phyloP scores from a whole-genome alignment of 495 filamentous ascomycete genomes.

The Neurospora terricola region DNA sequence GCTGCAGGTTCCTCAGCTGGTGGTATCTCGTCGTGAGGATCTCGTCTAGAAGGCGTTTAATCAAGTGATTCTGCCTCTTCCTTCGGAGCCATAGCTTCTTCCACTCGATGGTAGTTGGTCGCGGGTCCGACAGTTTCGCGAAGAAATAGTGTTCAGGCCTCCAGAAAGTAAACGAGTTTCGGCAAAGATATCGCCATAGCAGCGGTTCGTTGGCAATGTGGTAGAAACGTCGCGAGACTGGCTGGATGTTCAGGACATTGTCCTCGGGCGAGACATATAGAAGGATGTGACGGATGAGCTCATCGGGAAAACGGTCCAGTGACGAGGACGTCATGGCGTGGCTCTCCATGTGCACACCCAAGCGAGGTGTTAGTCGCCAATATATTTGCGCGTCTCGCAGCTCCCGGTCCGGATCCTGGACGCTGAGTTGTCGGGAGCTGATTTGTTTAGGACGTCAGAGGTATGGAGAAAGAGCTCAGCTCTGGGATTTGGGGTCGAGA shows the following conservation, averaged over 20 bases:
- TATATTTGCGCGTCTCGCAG: neutral
- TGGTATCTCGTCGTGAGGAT: conserved; percentile 59
- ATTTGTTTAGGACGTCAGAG: neutral
- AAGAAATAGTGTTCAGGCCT: conserved; percentile 51
- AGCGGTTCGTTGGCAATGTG: conserved; percentile 57
- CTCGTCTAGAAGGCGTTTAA: conserved; percentile 52
- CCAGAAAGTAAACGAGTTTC: conserved; percentile 61
- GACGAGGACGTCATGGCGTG: conserved; percentile 9
- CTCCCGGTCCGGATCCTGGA: neutral
- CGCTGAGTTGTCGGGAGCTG: neutral
- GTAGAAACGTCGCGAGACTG: conserved; percentile 53
- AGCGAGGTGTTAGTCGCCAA: neutral
- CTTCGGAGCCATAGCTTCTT: conserved; percentile 58
- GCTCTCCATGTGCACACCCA: neutral
- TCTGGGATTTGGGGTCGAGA: neutral
- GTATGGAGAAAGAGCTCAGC: neutral
- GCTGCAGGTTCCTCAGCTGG: conserved; percentile 57
- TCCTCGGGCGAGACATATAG: conserved; percentile 47
- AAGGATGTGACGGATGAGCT: conserved; percentile 63
- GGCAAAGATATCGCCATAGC: conserved; percentile 73
- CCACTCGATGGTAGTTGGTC: conserved; percentile 60
- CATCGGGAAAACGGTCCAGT: conserved; percentile 50
- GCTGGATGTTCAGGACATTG: conserved; percentile 39
- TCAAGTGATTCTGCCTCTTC: conserved; percentile 41
- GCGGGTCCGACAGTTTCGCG: conserved; percentile 36